Conservation (phyloP, 2,329 filamentous ascomycete genomes). For the Thermomyces lanuginosus region DNA sequence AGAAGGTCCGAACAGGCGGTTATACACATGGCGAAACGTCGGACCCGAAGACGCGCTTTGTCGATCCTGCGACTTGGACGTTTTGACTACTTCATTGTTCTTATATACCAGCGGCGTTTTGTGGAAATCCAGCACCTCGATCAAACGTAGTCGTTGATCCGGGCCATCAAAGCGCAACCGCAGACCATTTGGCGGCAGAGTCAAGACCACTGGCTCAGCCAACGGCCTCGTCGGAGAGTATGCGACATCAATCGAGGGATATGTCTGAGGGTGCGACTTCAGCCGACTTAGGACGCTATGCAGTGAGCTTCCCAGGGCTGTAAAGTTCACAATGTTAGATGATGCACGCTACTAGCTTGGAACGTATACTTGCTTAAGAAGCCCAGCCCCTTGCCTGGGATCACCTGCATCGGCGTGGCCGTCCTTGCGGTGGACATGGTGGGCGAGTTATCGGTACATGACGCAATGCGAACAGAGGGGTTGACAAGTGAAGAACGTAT, state of each 20-base stretch:
- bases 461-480: too few relatives aligned
- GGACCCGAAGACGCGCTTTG: slow-evolving; percentile 40
- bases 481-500: too few relatives aligned
- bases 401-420: slow-evolving; percentile 39
- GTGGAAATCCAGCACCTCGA: slow-evolving; percentile 81
- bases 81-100: slow-evolving; percentile 58
- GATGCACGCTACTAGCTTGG: slow-evolving; percentile 4
- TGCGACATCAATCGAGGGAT: slow-evolving; percentile 65
- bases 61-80: slow-evolving; percentile 18
- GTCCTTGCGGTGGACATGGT: slow-evolving; percentile 21
- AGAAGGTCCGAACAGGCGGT: slow-evolving; percentile 79
- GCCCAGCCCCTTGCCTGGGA: slow-evolving; percentile 51
- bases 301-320: slow-evolving; percentile 77
- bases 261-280: slow-evolving; percentile 70
- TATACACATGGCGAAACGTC: slow-evolving; percentile 77
- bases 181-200: slow-evolving; percentile 69
- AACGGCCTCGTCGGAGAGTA: slow-evolving; percentile 66
- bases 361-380: slow-evolving; percentile 34
- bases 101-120: slow-evolving; percentile 74
- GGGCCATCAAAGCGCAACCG: slow-evolving; percentile 84
- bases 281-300: slow-evolving; percentile 77
- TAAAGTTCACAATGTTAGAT: slow-evolving; percentile 5
- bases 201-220: slow-evolving; percentile 55
- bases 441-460: slow-evolving; percentile 7
- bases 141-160: slow-evolving; percentile 76